A percentile compares a stretch with the other conserved stretches of the same genome.
phyloP scores from a whole-genome alignment of 1,284 basidiomycete species.

The Papiliotrema laurentii region DNA sequence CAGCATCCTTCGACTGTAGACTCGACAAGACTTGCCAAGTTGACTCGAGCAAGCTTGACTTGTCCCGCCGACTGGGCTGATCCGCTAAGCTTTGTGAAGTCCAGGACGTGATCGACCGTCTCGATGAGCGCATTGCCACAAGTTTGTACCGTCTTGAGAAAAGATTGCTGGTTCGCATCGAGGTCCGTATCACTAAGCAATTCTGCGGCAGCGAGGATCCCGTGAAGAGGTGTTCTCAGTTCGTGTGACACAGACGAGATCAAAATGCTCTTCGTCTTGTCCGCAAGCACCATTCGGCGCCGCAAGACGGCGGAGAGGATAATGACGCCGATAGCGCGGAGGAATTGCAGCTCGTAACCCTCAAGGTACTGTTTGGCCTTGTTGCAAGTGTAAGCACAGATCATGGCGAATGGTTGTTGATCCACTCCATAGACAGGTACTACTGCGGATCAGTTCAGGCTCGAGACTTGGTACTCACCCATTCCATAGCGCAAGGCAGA shows the following conservation, averaged over 20 bases:
- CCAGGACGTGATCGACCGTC: constrained; percentile 87
- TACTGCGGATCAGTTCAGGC: constrained; percentile 49
- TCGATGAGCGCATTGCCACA: constrained; percentile 53
- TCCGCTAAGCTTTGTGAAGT: constrained; percentile 94
- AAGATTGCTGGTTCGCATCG: constrained; percentile 75
- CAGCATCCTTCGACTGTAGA: constrained; percentile 93
- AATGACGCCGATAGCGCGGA: constrained; percentile 84
- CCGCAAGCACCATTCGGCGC: constrained; percentile 86
- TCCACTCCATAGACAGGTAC: constrained; percentile 93
- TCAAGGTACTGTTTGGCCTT: constrained; percentile 76
- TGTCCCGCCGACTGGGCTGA: constrained; percentile 57
- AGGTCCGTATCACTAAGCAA: constrained; percentile 76
- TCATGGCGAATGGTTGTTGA: constrained; percentile 83
- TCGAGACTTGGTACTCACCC: constrained; percentile 57
- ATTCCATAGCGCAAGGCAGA: constrained; percentile 76
- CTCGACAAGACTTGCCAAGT: constrained; percentile 85
- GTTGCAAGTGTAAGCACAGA: constrained; percentile 82
- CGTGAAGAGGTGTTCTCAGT: constrained; percentile 81
- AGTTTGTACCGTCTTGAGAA: constrained; percentile 58
- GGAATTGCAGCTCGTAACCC: constrained; percentile 86
- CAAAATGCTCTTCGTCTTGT: constrained; percentile 57
- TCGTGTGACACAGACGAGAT: constrained; percentile 83
- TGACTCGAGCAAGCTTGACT: constrained; percentile 66
- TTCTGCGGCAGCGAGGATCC: constrained; percentile 86
- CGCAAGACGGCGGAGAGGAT: constrained; percentile 91